Evolutionary conservation across 2,329 filamentous ascomycete species (phyloP).

Genomic region (Shiraia bambusicola): DNA sequence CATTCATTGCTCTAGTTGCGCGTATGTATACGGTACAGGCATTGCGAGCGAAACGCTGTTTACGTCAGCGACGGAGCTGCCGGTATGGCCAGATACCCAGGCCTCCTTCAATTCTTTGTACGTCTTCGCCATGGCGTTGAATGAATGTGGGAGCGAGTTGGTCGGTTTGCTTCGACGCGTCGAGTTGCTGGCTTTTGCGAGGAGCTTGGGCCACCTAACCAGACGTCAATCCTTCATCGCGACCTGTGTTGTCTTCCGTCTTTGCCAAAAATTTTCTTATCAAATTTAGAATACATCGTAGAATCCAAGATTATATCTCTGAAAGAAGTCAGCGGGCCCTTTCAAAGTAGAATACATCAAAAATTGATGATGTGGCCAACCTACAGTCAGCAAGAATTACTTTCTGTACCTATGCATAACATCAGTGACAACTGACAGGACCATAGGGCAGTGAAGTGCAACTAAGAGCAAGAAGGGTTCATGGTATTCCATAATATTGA

Average conservation of each 20-base stretch:
- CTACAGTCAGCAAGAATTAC: too few relatives aligned
- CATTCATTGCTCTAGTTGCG: constrained; percentile 11
- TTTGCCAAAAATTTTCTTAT: not conserved
- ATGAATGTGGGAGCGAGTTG: constrained; percentile 13
- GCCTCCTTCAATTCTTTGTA: constrained; percentile 95
- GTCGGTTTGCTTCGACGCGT: constrained; percentile 19
- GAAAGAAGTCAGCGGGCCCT: too few relatives aligned
- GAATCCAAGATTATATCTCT: too few relatives aligned
- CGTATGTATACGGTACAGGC: constrained; percentile 60
- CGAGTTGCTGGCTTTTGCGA: constrained; percentile 18
- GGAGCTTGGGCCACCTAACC: constrained; percentile 8
- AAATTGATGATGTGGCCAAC: too few relatives aligned
- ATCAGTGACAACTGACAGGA: too few relatives aligned
- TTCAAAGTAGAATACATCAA: too few relatives aligned
- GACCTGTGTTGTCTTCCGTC: not conserved
- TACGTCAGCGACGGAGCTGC: constrained; percentile 81
- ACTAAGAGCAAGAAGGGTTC: too few relatives aligned
- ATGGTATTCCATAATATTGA: too few relatives aligned
- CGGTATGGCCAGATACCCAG: constrained; percentile 88
- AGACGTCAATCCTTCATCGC: constrained; percentile 4
- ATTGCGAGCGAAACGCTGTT: constrained; percentile 82
- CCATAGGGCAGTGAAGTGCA: too few relatives aligned
- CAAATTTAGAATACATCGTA: too few relatives aligned
- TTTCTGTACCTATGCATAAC: too few relatives aligned
- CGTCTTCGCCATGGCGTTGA: constrained; percentile 47